A percentile compares a stretch with the other conserved stretches of the same genome.
Evolutionary conservation across 108 stramenopile genomes (phyloP).

Genomic region (Cyclotella cryptica): DNA sequence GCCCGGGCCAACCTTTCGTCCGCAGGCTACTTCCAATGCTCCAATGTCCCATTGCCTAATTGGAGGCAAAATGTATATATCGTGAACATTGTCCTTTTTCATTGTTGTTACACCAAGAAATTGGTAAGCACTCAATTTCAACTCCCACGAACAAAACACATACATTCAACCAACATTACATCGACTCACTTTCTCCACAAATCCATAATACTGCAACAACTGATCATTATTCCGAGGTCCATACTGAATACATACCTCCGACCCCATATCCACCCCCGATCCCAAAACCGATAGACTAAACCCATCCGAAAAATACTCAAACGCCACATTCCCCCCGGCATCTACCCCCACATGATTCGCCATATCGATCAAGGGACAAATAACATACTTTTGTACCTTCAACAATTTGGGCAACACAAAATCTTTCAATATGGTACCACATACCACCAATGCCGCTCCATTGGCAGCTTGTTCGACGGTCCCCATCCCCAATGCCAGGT

Average conservation of each 20-base stretch:
- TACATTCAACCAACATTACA: background rate
- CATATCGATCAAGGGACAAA: conserved; percentile 92
- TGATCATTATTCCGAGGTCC: conserved; percentile 92
- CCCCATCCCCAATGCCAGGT: conserved; percentile 75
- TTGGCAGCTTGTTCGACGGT: conserved; percentile 88
- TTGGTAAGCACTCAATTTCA: too few relatives aligned
- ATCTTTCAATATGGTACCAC: conserved; percentile 78
- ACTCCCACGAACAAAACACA: background rate
- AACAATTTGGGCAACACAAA: conserved; percentile 86
- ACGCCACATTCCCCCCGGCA: conserved; percentile 76
- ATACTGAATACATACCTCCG: conserved; percentile 84
- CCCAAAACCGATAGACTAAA: conserved; percentile 67
- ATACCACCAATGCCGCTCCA: conserved; percentile 86
- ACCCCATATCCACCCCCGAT: conserved; percentile 29
- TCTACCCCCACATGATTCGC: conserved; percentile 78
- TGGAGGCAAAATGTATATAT: conserved; percentile 90
- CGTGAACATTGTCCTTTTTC: conserved; percentile 73
- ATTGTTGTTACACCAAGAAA: background rate
- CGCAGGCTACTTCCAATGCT: conserved; percentile 75
- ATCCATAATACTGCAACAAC: conserved; percentile 93
- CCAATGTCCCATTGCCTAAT: conserved; percentile 87
- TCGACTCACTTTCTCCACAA: conserved; percentile 70
- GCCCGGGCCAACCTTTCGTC: conserved; percentile 69
- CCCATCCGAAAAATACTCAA: conserved; percentile 88
- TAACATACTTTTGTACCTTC: conserved; percentile 82